A percentile compares a stretch with the other conserved stretches of the same genome.
Evolutionary conservation across 164 flowering plant genomes (phyloP).

Genomic region (Liquidambar formosana): DNA sequence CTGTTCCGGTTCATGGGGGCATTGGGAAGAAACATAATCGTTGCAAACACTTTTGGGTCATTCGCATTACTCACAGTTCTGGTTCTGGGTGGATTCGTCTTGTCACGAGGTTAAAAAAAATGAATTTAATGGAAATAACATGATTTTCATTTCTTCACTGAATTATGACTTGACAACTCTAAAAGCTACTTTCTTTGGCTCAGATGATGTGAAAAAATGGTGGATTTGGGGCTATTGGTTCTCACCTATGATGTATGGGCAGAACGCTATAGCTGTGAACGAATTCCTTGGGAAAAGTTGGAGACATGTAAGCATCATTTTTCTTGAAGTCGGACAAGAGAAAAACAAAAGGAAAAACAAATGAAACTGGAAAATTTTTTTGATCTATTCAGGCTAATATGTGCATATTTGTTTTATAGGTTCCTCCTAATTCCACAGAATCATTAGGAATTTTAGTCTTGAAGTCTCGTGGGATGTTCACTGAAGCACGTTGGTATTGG

Average conservation of each 20-base stretch:
- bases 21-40: conserved; percentile 42
- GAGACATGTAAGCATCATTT: conserved; percentile 16
- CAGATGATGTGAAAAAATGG: conserved; percentile 37
- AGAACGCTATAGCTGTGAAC: conserved; percentile 43
- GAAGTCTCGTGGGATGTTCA: conserved; percentile 45
- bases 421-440: conserved; percentile 24
- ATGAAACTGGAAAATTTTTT: no score
- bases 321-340: no score
- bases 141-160: neutral
- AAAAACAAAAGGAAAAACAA: neutral
- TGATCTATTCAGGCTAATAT: no score
- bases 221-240: conserved; percentile 56
- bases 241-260: conserved; percentile 55
- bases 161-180: neutral
- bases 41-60: conserved; percentile 54
- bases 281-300: conserved; percentile 46
- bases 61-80: conserved; percentile 39
- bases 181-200: neutral
- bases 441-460: conserved; percentile 42
- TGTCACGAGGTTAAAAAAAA: conserved; percentile 37
- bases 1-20: conserved; percentile 45
- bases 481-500: conserved; percentile 55
- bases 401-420: conserved; percentile 4
- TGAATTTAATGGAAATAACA: neutral
- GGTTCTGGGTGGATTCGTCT: conserved; percentile 52